These are phyloP conservation scores for Mycena indigotica DNA, from an alignment of 768 basidiomycete genomes.

Conservation along the genomic window DNA sequence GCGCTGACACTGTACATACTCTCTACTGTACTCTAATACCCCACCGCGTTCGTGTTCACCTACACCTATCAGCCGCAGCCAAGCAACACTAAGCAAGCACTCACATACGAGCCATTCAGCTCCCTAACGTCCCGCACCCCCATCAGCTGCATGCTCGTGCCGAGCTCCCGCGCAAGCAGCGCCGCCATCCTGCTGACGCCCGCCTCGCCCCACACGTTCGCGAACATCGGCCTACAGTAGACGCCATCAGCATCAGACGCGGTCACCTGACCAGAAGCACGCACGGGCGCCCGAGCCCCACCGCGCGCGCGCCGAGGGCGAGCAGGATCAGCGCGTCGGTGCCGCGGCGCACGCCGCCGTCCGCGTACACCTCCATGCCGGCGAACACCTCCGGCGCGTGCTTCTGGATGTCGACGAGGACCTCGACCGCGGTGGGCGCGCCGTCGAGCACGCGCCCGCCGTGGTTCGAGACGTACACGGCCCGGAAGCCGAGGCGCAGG, in stretches of 20 bases:
- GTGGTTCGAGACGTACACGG: conserved; percentile 43
- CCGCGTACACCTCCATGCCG: conserved; percentile 44
- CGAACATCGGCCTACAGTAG: conserved; percentile 37
- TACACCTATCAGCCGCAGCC: too few species aligned
- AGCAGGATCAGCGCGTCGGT: conserved; percentile 47
- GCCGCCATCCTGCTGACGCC: conserved; percentile 31
- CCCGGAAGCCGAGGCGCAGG: conserved; percentile 39
- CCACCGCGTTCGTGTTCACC: conserved; percentile 25
- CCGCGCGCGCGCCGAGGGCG: conserved; percentile 42
- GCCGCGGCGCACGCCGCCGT: conserved; percentile 49
- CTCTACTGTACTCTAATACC: neutral
- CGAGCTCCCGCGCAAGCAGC: conserved; percentile 24
- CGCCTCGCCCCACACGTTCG: conserved; percentile 38
- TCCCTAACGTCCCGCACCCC: conserved; percentile 23
- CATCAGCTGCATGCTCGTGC: conserved; percentile 29
- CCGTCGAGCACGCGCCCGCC: conserved; percentile 43
- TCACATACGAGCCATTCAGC: conserved; percentile 26
- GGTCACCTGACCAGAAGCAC: neutral
- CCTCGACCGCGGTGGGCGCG: conserved; percentile 39
- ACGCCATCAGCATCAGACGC: neutral
- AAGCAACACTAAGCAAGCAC: too few species aligned
- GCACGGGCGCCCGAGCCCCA: conserved; percentile 38
- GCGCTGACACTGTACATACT: neutral
- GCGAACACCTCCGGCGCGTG: conserved; percentile 42
- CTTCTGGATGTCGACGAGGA: conserved; percentile 41